These are phyloP conservation scores for Diaporthe sp. DNA, from an alignment of 2,329 filamentous ascomycete genomes.

Conservation along the genomic window DNA sequence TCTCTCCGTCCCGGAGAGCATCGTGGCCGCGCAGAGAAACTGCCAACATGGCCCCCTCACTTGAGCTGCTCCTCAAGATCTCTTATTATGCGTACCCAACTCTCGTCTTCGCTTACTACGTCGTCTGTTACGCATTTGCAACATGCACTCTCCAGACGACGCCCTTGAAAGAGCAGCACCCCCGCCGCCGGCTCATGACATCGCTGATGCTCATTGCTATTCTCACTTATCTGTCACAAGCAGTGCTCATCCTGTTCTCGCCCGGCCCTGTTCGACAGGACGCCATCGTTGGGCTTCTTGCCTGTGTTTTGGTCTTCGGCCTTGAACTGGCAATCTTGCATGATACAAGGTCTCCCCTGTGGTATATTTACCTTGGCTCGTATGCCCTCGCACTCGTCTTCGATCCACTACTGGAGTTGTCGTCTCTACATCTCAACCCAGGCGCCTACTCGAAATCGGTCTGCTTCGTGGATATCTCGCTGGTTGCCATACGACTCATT, in stretches of 20 bases:
- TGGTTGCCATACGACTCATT: conserved; percentile 52
- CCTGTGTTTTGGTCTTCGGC: conserved; percentile 75
- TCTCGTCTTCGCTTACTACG: conserved; percentile 70
- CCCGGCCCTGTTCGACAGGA: conserved; percentile 55
- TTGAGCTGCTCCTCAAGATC: conserved; percentile 54
- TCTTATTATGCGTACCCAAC: conserved; percentile 74
- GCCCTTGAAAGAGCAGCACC: conserved; percentile 53
- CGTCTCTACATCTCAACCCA: conserved; percentile 44
- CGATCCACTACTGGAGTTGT: conserved; percentile 62
- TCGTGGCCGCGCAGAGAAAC: background rate
- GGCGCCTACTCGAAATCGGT: conserved; percentile 32
- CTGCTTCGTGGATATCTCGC: conserved; percentile 49
- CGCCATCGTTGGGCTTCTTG: conserved; percentile 69
- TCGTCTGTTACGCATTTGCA: conserved; percentile 63
- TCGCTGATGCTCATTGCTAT: conserved; percentile 60
- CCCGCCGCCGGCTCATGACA: conserved; percentile 60
- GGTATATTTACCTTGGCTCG: conserved; percentile 75
- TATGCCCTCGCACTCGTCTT: conserved; percentile 71
- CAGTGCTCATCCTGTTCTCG: conserved; percentile 53
- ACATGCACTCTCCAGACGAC: conserved; percentile 68
- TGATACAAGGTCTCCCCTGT: conserved; percentile 65
- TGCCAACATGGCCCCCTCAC: conserved; percentile 41
- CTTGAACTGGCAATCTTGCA: conserved; percentile 70
- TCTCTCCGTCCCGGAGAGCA: background rate
- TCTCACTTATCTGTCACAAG: conserved; percentile 63